phyloP scores from a whole-genome alignment of 1,139 yeast genomes.

The Torulaspora globosa region DNA sequence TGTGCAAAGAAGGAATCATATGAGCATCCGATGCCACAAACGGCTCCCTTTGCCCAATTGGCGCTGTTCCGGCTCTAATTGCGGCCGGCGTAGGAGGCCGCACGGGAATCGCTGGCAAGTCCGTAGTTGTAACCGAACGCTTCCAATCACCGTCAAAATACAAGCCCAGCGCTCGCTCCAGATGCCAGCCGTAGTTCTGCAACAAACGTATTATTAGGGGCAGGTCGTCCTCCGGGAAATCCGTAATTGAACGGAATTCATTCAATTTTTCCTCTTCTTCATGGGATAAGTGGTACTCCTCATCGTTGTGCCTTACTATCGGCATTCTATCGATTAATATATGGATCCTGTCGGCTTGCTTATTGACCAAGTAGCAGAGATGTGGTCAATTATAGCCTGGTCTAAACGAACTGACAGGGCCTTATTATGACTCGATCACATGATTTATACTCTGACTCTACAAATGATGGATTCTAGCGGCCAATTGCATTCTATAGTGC shows the following conservation, averaged over 20 bases:
- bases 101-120: constrained; percentile 24
- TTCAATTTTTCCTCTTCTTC: constrained; percentile 40
- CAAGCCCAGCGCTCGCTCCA: constrained; percentile 40
- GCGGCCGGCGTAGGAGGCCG: constrained; percentile 20
- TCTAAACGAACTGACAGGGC: neutral
- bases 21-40: constrained; percentile 14
- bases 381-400: neutral
- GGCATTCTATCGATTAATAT: constrained; percentile 24
- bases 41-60: constrained; percentile 9
- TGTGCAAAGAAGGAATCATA: constrained; percentile 33
- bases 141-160: constrained; percentile 41
- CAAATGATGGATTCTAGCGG: neutral
- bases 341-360: neutral
- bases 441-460: constrained; percentile 1
- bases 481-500: neutral
- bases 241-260: constrained; percentile 39
- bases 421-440: constrained; percentile 1
- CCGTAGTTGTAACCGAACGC: constrained; percentile 20
- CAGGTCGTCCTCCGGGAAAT: constrained; percentile 38
- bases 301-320: constrained; percentile 21
- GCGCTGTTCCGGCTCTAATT: constrained; percentile 9
- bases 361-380: neutral
- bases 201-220: constrained; percentile 36
- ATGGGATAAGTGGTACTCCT: constrained; percentile 36
- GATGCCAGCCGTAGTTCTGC: constrained; percentile 40